Base-by-base conservation (phyloP, 148 eudicot genomes). In the Agrostemma githago region DNA sequence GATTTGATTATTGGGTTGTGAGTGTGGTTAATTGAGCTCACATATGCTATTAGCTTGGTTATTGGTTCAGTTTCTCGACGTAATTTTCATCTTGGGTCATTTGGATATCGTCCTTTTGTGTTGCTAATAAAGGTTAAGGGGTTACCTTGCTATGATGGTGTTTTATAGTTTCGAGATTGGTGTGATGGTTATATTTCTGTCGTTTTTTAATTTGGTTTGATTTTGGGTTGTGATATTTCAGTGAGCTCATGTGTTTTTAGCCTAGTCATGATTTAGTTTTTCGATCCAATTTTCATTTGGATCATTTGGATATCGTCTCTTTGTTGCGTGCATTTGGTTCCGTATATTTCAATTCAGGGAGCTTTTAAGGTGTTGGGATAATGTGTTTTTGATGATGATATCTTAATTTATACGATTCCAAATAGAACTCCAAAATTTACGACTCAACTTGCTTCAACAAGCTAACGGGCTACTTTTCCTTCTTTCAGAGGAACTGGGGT, bases 401-500 rank as follows among this genome's bases (percentile, higher is more conserved):
- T 26, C 34, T 26, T 26, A 26, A 26, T 26, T 26, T 26, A 26
- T 26, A 26, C 34, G 34, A 26, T 26, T 26, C 34, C 34, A 26
- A 26, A 26, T 26, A 26, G 34, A 26, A 26, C 34, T 26, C 34
- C 34, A 26, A 26, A 26, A 26, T 26, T 26, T 26, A 26, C 9
- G 72, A 42, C 2, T 48, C 44, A 17, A 72, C 41, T 65, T 68
- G 54, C 57, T 26, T 42, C 51, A 10, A 46, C 43, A 51, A 41
- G 37, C 6, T 75, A 8, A 72, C 61, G 16, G 70, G 1, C 40
- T 72, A 34, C 37, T 59, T 66, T 69, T 68, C 10, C 57, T 71
- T 68, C 53, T 64, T 85, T 19, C 86, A 94, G 98, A 84, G 77
- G 76, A 43, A 81, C 82, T 77, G 99, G 99, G 73, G 78, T 92